Evolutionary conservation across 2,329 filamentous ascomycete species (phyloP), one percentile per base, ranked within the genome.

Genomic region (Arthroderma sp.): DNA sequence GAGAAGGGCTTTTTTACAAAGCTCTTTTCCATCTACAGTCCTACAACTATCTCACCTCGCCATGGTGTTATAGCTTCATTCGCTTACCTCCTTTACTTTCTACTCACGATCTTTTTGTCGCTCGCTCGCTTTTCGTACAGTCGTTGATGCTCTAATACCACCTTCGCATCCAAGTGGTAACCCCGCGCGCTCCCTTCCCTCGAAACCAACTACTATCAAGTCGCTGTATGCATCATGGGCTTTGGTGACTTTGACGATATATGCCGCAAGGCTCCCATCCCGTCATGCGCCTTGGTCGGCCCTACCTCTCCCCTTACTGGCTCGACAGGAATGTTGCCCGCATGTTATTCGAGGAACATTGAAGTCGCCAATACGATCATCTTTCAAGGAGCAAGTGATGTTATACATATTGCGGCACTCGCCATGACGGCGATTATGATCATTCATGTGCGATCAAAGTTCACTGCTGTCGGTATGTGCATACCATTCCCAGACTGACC

Each of bases 331-430:
- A 91, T 95, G 52, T 82, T 94, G 62, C 80, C 91, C 46, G 78
- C 80, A 59, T 98, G 91, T 72, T 96, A 89, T 68, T 85, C 91
- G 48, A 81, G 91, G 48, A 93, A 91, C 57, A 89, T 98, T 64
- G 88, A 95, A 66, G 67, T 96, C 53, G 91, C 88, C 54, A 98
- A 98, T 69, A 98, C 91, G 36, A 89, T 96, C 68, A 98, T 98
- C 59, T 98, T 98, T 63, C 81, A 96, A 67, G 85, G 81, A 59
- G 91, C 88, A 29, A 80, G 87, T 22, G 85, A 85, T 50, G 87
- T 89, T 59, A 85, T 91, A 68, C 91, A 98, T 65, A 96, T 98
- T 53, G 70, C 83, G 46, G 85, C 89, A 9, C 71, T 98, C 48
- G 71, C 80, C 55, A 95, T 98, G 89, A 93, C 87, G 3, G 83